Base-by-base conservation (phyloP, 2,329 filamentous ascomycete species). In the Mycosphaerella sp. region DNA sequence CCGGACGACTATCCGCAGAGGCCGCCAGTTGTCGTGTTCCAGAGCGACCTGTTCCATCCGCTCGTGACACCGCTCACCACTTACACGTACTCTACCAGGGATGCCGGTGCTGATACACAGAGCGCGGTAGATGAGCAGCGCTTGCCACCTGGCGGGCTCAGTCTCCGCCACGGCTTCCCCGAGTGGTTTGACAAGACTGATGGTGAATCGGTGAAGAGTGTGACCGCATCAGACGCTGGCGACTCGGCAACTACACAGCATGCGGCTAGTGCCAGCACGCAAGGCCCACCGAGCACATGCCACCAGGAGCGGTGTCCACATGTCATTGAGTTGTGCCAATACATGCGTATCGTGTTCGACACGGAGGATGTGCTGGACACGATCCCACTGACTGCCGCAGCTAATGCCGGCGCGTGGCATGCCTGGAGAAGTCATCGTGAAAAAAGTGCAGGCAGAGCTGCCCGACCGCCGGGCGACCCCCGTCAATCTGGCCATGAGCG, bases 11-110 rank as follows among this genome's bases (percentile, higher is more conserved):
- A 94, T 67, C 91, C 91, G 10, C 73, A 77, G 45, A 73, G 87
- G 16, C 87, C 91, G 44, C 93, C 93, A 8, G 76, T 90, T 14
- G 81, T 98, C 59, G 91, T 85, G 49, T 95, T 98, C 70, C 80
- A 82, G 41, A 94, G 88, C 60, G 91, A 97, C 67, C 85, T 97
- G 60, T 98, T 97, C 69, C 91, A 98, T 68, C 91, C 91, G 14
- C 77, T 98, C 37, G 84, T 97, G 59, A 89, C 90, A 6, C 90
- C 93, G 34, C 77, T 94, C 55, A 95, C 89, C n/a, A 95, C 89
- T 3, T 94, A 95, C 71, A 93, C 88, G 66, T 94, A 95, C 73
- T 86, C 88, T 37, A 89, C 87, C 55, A 84, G 86, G 51, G 81
- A 86, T 32, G 81, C 86, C 55, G 84, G 83, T 55, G 79, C 80